Evolutionary conservation across 1,284 basidiomycete species (phyloP).

Genomic region (Anthracocystis panici-leucophaei): DNA sequence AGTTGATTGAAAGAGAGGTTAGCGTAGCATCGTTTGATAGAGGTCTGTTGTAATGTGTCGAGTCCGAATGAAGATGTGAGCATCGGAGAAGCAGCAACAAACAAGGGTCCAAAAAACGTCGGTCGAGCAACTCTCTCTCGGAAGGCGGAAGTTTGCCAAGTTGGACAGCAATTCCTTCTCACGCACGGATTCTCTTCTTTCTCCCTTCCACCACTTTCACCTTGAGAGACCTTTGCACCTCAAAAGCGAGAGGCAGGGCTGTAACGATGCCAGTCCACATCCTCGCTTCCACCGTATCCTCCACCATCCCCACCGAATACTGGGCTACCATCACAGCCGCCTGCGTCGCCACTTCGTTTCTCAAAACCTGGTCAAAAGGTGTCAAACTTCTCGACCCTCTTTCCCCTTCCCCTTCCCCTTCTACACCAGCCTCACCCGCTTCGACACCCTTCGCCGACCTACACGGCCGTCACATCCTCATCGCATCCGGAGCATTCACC

Average conservation of each 20-base stretch:
- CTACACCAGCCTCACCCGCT: neutral
- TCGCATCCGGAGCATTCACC: conserved; percentile 57
- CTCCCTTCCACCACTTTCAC: neutral
- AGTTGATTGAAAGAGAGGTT: no score
- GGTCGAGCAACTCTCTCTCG: neutral
- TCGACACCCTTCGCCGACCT: conserved; percentile 30
- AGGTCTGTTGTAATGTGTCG: no score
- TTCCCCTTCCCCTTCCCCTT: neutral
- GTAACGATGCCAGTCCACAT: conserved; percentile 57
- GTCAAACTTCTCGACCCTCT: conserved; percentile 45
- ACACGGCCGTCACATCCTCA: conserved; percentile 51
- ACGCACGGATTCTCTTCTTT: neutral
- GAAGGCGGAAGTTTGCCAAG: neutral
- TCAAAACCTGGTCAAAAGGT: conserved; percentile 58
- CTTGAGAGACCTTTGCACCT: neutral
- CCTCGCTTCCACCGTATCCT: conserved; percentile 34
- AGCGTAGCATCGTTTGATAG: no score
- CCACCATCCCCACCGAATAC: conserved; percentile 42
- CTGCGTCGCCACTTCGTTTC: conserved; percentile 29
- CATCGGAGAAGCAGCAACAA: no score
- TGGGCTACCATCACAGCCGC: conserved; percentile 46
- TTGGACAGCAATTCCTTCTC: neutral
- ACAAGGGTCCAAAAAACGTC: no score
- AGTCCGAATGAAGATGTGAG: no score
- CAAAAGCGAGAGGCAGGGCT: neutral